Percentiles rank a stretch among this genome's conserved stretches.
phyloP scores from a whole-genome alignment of 129 eudicot species.

The Escallonia rubra region DNA sequence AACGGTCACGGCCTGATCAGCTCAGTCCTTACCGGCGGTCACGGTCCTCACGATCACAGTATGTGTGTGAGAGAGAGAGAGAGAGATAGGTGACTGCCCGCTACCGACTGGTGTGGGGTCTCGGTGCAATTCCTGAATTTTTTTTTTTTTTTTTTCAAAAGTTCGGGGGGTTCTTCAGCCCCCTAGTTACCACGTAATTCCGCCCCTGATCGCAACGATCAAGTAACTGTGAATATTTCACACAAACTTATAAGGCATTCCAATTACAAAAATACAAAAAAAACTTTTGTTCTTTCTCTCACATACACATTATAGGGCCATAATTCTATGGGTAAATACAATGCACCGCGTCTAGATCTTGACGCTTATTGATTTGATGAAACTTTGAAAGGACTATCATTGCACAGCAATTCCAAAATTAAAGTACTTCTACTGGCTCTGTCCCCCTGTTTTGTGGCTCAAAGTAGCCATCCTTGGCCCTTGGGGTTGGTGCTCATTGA shows the following conservation, averaged over 20 bases:
- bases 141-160: no score
- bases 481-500: conserved; percentile 48
- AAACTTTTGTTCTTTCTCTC: background rate
- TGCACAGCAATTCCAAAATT: conserved; percentile 5
- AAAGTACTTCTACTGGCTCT: background rate
- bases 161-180: no score
- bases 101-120: no score
- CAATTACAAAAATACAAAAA: background rate
- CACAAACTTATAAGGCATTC: background rate
- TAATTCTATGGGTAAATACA: background rate
- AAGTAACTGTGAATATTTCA: no score
- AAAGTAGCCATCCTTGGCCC: conserved; percentile 19
- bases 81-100: no score
- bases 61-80: no score
- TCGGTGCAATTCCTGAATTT: no score
- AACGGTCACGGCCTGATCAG: no score
- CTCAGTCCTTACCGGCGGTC: no score
- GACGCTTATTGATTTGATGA: background rate
- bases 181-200: no score
- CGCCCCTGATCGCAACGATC: no score
- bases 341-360: background rate
- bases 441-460: conserved; percentile 35
- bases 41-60: no score
- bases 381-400: background rate
- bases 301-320: background rate